Base-by-base conservation (phyloP, 208 protist species). In the Leishmania martiniquensis region DNA sequence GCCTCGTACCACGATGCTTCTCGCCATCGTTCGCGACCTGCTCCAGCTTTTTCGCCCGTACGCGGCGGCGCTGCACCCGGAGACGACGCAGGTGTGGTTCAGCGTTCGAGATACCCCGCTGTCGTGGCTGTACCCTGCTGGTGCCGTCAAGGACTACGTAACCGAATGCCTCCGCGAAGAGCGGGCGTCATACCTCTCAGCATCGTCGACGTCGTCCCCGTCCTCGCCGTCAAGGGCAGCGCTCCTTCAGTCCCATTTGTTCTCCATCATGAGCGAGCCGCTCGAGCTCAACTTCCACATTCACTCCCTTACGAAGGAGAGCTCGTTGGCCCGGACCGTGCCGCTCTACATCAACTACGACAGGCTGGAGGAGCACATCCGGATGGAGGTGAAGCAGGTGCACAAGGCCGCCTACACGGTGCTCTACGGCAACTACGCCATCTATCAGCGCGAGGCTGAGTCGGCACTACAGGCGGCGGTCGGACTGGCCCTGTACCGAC, bases 71-170 rank as follows among this genome's bases (percentile, higher is more conserved):
- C 79, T 88, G 42, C 87, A 80, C 47, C 81, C 83, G 2, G 65
- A 85, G 44, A 77, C 66, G 13, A 90, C 84, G 51, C 83, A 92
- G 72, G 85, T 92, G 63, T 95, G 89, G 88, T 85, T 95, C 47
- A 91, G 83, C 51, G 86, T 85, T 39, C 66, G 80, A 1, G 76
- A 80, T 59, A 63, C 69, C 0, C 85, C 83, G n/a, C 60, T 95
- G 39, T 84, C 87, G 15, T 95, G 91, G 89, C 78, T 88, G 9
- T 92, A 92, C 62, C 88, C 92, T 1, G 84, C 87, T 39, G 92
- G 92, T 4, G 89, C 83, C 0, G 84, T 96, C 0, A 91, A 92
- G 44, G 92, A 96, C 66, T 91, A 88, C 65, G 79, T 93, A 17
- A 87, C 70, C 37, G 86, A 89, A 75, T 77, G 68, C 37, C 55